Evolutionary conservation across 805 yeast species (phyloP), one percentile per base, ranked within the genome.

Genomic region (Alloascoidea hylecoeti): DNA sequence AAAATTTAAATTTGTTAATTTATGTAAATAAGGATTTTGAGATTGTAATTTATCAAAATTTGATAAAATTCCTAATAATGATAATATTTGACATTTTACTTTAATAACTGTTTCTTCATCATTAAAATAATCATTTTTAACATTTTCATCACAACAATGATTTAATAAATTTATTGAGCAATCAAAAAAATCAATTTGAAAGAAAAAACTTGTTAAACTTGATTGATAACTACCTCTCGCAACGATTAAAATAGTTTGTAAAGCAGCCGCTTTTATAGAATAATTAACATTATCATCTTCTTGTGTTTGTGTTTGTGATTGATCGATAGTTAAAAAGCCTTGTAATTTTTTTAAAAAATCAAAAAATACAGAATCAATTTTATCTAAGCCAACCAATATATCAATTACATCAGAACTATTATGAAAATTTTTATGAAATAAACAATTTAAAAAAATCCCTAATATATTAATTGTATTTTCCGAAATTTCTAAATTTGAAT

Each of bases 321-420:
- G 5, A 18, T n/a, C 12, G 13, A n/a, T 34, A n/a, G n/a, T n/a
- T 13, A 34, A n/a, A 12, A 34, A 5, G 14, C 17, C 5, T 15
- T n/a, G 5, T 13, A 36, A 16, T 32, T 36, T n/a, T n/a, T 14
- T 12, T 18, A 34, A 34, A 12, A 34, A 6, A 14, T 9, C 32
- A 18, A n/a, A 18, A 34, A 34, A 34, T n/a, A 34, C 36, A 9
- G 6, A 9, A 34, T 34, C 36, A 16, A 34, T n/a, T 12, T 34
- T 18, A 6, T 16, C 19, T 14, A 16, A 16, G 5, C 36, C 36
- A 9, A 18, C 5, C 13, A 34, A 16, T 6, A 34, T 14, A 14
- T 6, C 6, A 16, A 34, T 34, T 6, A 34, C 5, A 6, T 34
- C 36, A 12, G 36, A 16, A 18, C 36, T 34, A 14, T 36, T 36